These are phyloP conservation scores for Glycine tomentella DNA, from an alignment of 306 rosid species.

Conservation along the genomic window DNA sequence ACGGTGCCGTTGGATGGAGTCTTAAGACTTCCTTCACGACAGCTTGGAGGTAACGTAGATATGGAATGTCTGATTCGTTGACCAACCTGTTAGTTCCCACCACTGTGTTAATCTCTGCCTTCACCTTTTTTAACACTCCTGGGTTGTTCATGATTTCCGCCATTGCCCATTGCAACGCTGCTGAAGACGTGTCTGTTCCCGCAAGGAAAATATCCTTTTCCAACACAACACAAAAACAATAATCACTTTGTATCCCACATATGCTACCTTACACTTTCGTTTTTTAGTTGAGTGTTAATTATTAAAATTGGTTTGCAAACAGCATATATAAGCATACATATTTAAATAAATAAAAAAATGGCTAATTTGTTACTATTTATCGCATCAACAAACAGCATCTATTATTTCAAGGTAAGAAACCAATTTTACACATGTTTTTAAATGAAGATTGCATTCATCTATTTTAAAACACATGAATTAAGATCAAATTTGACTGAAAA, in stretches of 20 bases:
- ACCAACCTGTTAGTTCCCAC: constrained; percentile 51
- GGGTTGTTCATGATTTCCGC: constrained; percentile 59
- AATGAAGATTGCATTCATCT: no score
- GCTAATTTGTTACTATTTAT: no score
- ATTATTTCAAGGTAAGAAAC: no score
- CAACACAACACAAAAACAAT: neutral
- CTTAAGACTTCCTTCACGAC: constrained; percentile 53
- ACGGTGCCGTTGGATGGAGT: constrained; percentile 56
- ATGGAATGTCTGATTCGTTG: constrained; percentile 52
- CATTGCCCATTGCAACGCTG: constrained; percentile 56
- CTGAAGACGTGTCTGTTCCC: constrained; percentile 59
- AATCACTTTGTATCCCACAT: no score
- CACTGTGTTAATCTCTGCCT: constrained; percentile 50
- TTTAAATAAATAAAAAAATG: no score
- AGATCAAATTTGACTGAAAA: no score
- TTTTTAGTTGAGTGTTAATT: no score
- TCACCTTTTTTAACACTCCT: constrained; percentile 27
- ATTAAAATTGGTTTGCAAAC: neutral
- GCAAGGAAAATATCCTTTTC: constrained; percentile 58
- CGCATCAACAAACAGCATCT: no score
- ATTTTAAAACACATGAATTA: no score
- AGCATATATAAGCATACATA: no score
- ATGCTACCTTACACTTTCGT: no score
- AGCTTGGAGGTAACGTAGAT: constrained; percentile 53
- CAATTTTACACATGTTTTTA: no score